Percentiles rank a stretch among this genome's conserved stretches.
Conservation (phyloP, 129 eudicot species). For the Escallonia rubra region DNA sequence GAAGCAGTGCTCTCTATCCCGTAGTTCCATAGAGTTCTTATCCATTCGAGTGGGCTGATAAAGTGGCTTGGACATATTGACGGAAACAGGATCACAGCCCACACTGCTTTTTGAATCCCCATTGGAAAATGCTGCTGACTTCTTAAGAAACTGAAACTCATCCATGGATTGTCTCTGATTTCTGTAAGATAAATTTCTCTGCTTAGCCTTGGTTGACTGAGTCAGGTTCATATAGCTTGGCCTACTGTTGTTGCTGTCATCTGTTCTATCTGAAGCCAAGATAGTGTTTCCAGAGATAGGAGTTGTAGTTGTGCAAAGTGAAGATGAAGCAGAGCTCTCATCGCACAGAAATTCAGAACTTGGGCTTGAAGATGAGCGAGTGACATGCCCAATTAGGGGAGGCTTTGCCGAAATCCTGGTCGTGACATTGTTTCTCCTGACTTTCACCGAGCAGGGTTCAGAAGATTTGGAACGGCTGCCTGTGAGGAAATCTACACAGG, state of each 20-base stretch:
- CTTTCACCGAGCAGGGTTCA: constrained; percentile 48
- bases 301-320: constrained; percentile 73
- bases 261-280: constrained; percentile 39
- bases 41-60: constrained; percentile 38
- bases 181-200: constrained; percentile 47
- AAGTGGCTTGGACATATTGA: constrained; percentile 46
- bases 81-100: constrained; percentile 46
- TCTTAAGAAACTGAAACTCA: constrained; percentile 56
- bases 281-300: constrained; percentile 48
- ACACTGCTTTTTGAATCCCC: constrained; percentile 27
- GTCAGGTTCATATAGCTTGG: constrained; percentile 83
- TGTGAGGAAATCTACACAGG: constrained; percentile 12
- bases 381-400: constrained; percentile 35
- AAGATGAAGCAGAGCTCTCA: constrained; percentile 80
- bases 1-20: constrained; percentile 29
- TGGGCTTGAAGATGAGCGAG: constrained; percentile 72
- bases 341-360: constrained; percentile 58
- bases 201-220: constrained; percentile 78
- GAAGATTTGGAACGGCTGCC: constrained; percentile 30
- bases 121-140: constrained; percentile 29
- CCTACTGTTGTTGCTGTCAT: constrained; percentile 23
- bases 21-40: constrained; percentile 31
- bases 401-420: constrained; percentile 58
- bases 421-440: constrained; percentile 55
- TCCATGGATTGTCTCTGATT: constrained; percentile 62